phyloP scores from a whole-genome alignment of 2,329 filamentous ascomycete species.

The Aspergillus fijiensis region DNA sequence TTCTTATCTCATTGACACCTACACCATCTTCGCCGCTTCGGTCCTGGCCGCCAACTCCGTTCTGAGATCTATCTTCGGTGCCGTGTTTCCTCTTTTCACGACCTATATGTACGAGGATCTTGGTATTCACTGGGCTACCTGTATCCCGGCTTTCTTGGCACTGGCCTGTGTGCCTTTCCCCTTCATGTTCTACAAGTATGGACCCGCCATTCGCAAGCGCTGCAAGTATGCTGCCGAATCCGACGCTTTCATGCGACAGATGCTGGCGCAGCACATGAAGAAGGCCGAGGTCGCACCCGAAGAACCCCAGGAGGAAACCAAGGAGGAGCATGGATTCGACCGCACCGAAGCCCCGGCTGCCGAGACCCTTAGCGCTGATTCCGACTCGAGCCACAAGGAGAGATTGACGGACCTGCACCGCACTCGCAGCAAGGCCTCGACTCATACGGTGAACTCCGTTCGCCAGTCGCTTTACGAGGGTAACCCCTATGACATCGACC shows the following conservation, averaged over 20 bases:
- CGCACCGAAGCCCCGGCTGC: slow-evolving; percentile 35
- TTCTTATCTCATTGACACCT: slow-evolving; percentile 47
- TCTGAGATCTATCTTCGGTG: slow-evolving; percentile 48
- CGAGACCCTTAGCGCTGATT: slow-evolving; percentile 25
- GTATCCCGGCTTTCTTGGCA: slow-evolving; percentile 48
- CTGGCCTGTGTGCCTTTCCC: slow-evolving; percentile 46
- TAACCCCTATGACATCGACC: slow-evolving; percentile 47
- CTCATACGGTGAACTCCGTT: slow-evolving; percentile 23
- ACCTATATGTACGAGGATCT: slow-evolving; percentile 46
- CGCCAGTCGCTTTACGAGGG: slow-evolving; percentile 40
- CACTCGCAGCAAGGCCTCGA: slow-evolving; percentile 31
- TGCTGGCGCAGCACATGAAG: slow-evolving; percentile 28
- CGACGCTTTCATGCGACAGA: slow-evolving; percentile 39
- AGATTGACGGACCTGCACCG: slow-evolving; percentile 21
- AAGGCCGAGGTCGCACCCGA: slow-evolving; percentile 15
- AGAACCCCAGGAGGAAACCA: slow-evolving; percentile 17
- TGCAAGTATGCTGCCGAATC: slow-evolving; percentile 43
- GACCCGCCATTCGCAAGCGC: slow-evolving; percentile 38
- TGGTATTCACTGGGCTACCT: slow-evolving; percentile 51
- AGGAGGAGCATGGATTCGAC: slow-evolving; percentile 28
- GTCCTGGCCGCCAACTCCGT: slow-evolving; percentile 49
- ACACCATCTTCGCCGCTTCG: slow-evolving; percentile 45
- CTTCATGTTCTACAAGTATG: slow-evolving; percentile 47
- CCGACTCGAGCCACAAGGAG: slow-evolving; percentile 23
- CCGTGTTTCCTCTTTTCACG: slow-evolving; percentile 51